Evolutionary conservation across 2,329 filamentous ascomycete species (phyloP).

Genomic region (Microthyrium microscopicum): DNA sequence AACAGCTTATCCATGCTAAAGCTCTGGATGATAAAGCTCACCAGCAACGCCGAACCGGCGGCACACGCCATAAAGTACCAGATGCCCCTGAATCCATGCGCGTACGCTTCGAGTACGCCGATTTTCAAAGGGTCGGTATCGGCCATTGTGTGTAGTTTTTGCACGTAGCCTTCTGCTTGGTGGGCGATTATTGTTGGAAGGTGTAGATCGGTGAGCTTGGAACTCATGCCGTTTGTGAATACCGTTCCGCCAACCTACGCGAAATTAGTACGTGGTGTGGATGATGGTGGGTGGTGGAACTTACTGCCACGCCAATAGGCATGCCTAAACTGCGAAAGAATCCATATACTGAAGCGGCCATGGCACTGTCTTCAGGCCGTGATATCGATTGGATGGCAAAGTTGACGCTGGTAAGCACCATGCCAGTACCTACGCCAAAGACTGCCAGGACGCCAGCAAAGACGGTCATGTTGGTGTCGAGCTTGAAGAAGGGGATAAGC

Average conservation of each 20-base stretch:
- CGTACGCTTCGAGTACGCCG: constrained; percentile 14
- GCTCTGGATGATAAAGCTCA: constrained; percentile 15
- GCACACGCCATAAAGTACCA: constrained; percentile 14
- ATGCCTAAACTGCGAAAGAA: constrained; percentile 27
- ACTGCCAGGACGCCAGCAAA: constrained; percentile 23
- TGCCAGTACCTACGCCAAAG: constrained; percentile 26
- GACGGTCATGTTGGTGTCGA: constrained; percentile 17
- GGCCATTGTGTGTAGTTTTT: constrained; percentile 13
- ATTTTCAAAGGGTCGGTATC: constrained; percentile 10
- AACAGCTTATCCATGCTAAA: constrained; percentile 15
- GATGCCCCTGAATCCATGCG: constrained; percentile 14
- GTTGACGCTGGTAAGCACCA: constrained; percentile 24
- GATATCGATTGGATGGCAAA: constrained; percentile 23
- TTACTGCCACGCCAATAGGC: constrained; percentile 25
- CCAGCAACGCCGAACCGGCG: constrained; percentile 12
- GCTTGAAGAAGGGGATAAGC: constrained; percentile 19
- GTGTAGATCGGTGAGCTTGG: constrained; percentile 13
- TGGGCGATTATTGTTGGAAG: constrained; percentile 14
- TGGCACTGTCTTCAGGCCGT: constrained; percentile 15
- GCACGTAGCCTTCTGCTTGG: constrained; percentile 15
- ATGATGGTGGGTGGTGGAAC: not conserved
- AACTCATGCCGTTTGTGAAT: constrained; percentile 24
- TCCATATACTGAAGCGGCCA: constrained; percentile 22
- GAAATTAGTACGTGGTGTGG: not conserved
- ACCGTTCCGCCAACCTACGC: constrained; percentile 16